Conservation (phyloP, 768 basidiomycete genomes). For the Lyophyllum shimeji region DNA sequence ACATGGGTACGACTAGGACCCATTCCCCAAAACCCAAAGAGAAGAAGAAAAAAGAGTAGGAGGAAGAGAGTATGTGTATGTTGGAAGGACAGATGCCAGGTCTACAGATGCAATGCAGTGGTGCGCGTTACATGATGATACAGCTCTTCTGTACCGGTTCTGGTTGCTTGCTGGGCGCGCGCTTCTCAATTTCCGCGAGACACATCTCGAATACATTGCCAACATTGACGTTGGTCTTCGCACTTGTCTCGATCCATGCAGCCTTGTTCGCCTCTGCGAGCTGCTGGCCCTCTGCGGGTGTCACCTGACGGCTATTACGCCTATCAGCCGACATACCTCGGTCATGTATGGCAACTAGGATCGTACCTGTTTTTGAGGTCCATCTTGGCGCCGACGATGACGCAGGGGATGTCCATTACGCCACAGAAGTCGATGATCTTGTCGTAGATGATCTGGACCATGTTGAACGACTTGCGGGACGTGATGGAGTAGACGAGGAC, state of each 20-base stretch:
- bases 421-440: conserved; percentile 90
- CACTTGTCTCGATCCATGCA: conserved; percentile 85
- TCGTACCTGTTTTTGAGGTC: conserved; percentile 77
- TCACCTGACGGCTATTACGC: conserved; percentile 59
- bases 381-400: conserved; percentile 87
- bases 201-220: conserved; percentile 81
- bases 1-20: background rate
- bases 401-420: conserved; percentile 78
- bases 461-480: conserved; percentile 84
- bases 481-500: conserved; percentile 92
- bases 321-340: conserved; percentile 11
- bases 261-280: conserved; percentile 70
- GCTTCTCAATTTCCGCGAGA: conserved; percentile 77
- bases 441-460: conserved; percentile 88
- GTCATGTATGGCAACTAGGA: conserved; percentile 6
- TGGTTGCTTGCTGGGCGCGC: conserved; percentile 42
- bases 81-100: background rate
- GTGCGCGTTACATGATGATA: conserved; percentile 50
- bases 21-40: conserved; percentile 8
- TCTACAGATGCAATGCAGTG: background rate
- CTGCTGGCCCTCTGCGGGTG: conserved; percentile 61
- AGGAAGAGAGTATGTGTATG: background rate
- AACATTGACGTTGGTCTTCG: conserved; percentile 80
- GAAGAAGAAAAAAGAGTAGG: background rate
- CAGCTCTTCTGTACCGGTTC: conserved; percentile 43